Evolutionary conservation across 805 yeast species (phyloP).

Genomic region (Barnettozyma pratensis): DNA sequence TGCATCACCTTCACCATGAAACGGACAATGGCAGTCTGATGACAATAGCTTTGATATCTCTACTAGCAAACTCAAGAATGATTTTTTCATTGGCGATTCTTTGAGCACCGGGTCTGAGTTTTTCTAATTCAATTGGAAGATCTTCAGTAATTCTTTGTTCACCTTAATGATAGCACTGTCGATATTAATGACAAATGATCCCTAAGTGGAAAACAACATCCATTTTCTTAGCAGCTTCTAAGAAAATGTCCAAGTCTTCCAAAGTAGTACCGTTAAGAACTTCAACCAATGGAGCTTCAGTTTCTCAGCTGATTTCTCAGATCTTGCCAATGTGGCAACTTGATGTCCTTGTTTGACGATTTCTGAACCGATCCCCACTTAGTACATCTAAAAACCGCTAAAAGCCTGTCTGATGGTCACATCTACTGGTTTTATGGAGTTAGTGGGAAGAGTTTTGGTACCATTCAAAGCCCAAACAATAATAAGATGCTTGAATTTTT

Average conservation of each 20-base stretch:
- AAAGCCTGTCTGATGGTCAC: no score
- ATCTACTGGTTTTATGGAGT: no score
- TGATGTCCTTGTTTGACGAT: slow-evolving; percentile 22
- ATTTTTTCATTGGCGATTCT: slow-evolving; percentile 16
- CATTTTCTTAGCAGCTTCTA: slow-evolving; percentile 22
- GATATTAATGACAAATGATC: slow-evolving; percentile 27
- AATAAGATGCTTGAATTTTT: no score
- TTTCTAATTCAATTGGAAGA: background rate
- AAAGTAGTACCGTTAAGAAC: slow-evolving; percentile 28
- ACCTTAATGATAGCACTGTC: background rate
- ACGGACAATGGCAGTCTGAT: slow-evolving; percentile 27
- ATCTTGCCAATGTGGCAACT: slow-evolving; percentile 31
- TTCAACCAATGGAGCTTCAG: slow-evolving; percentile 18
- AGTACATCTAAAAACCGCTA: no score
- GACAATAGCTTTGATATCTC: slow-evolving; percentile 24
- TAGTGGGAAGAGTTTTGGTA: no score
- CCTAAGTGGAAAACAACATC: slow-evolving; percentile 36
- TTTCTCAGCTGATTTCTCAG: slow-evolving; percentile 26
- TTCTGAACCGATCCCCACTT: no score
- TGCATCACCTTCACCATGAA: slow-evolving; percentile 28
- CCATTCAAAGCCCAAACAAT: no score
- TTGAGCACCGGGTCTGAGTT: background rate
- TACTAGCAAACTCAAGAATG: slow-evolving; percentile 15
- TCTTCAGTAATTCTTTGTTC: background rate
- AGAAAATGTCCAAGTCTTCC: slow-evolving; percentile 25